Percentiles rank a stretch among this genome's conserved stretches.
These are phyloP conservation scores for Phytophthora colocasiae DNA, from an alignment of 352 stramenopile species.

Conservation along the genomic window DNA sequence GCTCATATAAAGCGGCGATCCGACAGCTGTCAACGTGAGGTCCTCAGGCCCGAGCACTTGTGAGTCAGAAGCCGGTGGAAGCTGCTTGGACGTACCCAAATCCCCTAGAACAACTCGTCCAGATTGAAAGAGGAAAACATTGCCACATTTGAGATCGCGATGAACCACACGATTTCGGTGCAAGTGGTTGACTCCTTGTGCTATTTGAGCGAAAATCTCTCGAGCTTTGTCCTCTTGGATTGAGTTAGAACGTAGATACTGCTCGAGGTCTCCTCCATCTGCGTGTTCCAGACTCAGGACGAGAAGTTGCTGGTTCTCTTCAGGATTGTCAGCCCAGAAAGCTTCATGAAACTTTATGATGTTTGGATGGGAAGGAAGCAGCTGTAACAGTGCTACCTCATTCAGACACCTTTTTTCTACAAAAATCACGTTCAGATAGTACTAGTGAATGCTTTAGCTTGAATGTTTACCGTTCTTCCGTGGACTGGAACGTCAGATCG, in stretches of 20 bases:
- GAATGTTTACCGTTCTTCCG: conserved; percentile 44
- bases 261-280: conserved; percentile 56
- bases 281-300: conserved; percentile 78
- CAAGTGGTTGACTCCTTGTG: conserved; percentile 83
- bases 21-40: conserved; percentile 59
- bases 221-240: conserved; percentile 26
- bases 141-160: conserved; percentile 72
- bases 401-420: conserved; percentile 45
- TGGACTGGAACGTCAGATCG: conserved; percentile 51
- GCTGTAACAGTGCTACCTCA: conserved; percentile 54
- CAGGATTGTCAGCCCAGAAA: conserved; percentile 44
- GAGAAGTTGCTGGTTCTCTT: conserved; percentile 26
- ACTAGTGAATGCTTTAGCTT: background rate
- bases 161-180: conserved; percentile 70
- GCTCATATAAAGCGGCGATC: conserved; percentile 82
- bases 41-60: conserved; percentile 11
- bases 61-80: conserved; percentile 21
- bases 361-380: conserved; percentile 57
- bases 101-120: conserved; percentile 63
- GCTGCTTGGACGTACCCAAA: conserved; percentile 67
- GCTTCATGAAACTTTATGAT: conserved; percentile 66
- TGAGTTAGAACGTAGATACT: conserved; percentile 15
- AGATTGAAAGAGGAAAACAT: too few species aligned
- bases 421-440: too few species aligned
- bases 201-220: conserved; percentile 71